phyloP scores from a whole-genome alignment of 192 early-diverging fungal genomes.

The Mortierella antarctica region DNA sequence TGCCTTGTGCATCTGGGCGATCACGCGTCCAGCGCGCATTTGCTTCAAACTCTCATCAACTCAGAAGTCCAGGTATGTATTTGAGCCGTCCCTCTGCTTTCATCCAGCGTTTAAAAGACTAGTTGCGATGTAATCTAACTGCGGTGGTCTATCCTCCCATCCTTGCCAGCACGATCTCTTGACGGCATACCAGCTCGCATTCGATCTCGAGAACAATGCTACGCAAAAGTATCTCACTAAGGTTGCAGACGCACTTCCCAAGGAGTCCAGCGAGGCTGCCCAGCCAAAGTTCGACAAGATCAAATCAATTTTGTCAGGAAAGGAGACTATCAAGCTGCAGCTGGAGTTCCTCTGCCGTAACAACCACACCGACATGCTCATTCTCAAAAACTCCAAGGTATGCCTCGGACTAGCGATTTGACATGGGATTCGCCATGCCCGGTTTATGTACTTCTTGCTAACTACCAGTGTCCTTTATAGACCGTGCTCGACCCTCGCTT shows the following conservation, averaged over 20 bases:
- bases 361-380: conserved; percentile 96
- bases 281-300: conserved; percentile 67
- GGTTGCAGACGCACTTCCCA: conserved; percentile 72
- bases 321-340: conserved; percentile 90
- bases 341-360: conserved; percentile 96
- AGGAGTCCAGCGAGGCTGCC: conserved; percentile 31
- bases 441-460: background rate
- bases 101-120: background rate
- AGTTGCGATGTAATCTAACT: background rate
- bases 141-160: background rate
- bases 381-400: conserved; percentile 92
- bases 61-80: conserved; percentile 66
- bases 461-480: conserved; percentile 45
- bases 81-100: background rate
- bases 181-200: conserved; percentile 97
- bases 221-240: conserved; percentile 96
- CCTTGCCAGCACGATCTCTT: conserved; percentile 64
- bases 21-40: conserved; percentile 73
- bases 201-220: conserved; percentile 96
- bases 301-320: conserved; percentile 86
- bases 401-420: background rate
- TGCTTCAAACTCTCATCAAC: conserved; percentile 76
- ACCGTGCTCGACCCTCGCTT: conserved; percentile 89
- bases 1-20: conserved; percentile 94
- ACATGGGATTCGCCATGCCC: background rate